Percentiles rank a stretch among this genome's conserved stretches.
Evolutionary conservation across 78 protist genomes (phyloP).

Genomic region (Chrysochromulina parva): DNA sequence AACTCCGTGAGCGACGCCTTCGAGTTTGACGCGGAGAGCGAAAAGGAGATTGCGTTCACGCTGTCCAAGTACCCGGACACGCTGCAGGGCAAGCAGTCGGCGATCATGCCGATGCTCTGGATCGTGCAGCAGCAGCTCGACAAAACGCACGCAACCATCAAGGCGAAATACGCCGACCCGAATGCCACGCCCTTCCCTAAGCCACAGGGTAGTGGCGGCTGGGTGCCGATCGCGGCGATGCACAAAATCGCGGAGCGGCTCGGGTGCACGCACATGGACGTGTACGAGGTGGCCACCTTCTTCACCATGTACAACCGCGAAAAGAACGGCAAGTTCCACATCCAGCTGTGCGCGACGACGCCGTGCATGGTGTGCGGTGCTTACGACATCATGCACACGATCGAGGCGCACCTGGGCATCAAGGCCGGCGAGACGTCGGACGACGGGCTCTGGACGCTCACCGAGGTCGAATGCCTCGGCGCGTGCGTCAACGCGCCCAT

Average conservation of each 20-base stretch:
- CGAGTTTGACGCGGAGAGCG: not conserved
- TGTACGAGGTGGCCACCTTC: constrained; percentile 94
- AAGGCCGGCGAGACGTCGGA: constrained; percentile 59
- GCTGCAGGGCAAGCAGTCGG: not conserved
- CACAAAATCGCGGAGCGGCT: constrained; percentile 68
- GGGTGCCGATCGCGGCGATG: constrained; percentile 94
- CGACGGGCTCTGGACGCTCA: constrained; percentile 82
- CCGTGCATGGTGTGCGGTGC: constrained; percentile 96
- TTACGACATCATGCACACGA: constrained; percentile 62
- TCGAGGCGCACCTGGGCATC: constrained; percentile 68
- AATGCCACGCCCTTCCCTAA: not conserved
- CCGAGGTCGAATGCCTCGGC: constrained; percentile 97
- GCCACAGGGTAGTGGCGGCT: constrained; percentile 38
- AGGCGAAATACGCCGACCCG: not conserved
- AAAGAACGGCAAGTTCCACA: not conserved
- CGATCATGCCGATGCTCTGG: constrained; percentile 16
- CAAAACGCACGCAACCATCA: not conserved
- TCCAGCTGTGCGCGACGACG: constrained; percentile 89
- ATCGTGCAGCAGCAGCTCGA: constrained; percentile 11
- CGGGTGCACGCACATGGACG: constrained; percentile 86
- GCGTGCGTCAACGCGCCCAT: constrained; percentile 98
- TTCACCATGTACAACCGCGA: constrained; percentile 84
- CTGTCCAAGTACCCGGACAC: constrained; percentile 5
- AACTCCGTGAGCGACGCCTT: not conserved
- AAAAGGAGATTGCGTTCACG: not conserved